Evolutionary conservation across 2,329 filamentous ascomycete species (phyloP).

Genomic region (Alternaria consortialis): DNA sequence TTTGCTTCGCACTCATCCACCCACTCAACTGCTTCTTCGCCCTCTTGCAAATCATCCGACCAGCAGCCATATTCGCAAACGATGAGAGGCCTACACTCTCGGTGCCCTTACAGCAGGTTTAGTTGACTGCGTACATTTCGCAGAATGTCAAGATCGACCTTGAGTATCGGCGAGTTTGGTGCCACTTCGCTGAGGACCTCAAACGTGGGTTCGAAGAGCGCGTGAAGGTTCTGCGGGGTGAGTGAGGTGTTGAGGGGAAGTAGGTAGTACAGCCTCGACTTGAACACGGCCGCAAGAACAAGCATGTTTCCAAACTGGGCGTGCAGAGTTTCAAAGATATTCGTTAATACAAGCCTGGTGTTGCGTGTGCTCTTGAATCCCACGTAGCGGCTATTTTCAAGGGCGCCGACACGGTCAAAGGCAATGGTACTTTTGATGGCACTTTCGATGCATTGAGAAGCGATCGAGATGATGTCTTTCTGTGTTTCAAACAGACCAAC

Average conservation of each 20-base stretch:
- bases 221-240: conserved; percentile 34
- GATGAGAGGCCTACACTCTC: background rate
- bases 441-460: conserved; percentile 57
- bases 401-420: conserved; percentile 69
- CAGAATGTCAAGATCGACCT: conserved; percentile 78
- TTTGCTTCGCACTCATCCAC: too few relatives aligned
- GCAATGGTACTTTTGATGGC: conserved; percentile 85
- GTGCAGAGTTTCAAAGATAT: conserved; percentile 95
- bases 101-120: background rate
- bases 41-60: too few relatives aligned
- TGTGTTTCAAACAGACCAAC: conserved; percentile 39
- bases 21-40: too few relatives aligned
- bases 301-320: conserved; percentile 93
- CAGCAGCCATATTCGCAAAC: background rate
- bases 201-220: conserved; percentile 67
- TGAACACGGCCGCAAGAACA: conserved; percentile 81
- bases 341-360: conserved; percentile 82
- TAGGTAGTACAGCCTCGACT: conserved; percentile 59
- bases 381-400: conserved; percentile 32
- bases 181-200: conserved; percentile 74
- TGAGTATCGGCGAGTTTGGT: conserved; percentile 77
- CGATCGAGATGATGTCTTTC: conserved; percentile 34
- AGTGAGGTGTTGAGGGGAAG: conserved; percentile 36
- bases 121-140: conserved; percentile 48
- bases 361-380: conserved; percentile 65